These are phyloP conservation scores for Cruciata laevipes DNA, from an alignment of 257 asterid species.

Conservation along the genomic window DNA sequence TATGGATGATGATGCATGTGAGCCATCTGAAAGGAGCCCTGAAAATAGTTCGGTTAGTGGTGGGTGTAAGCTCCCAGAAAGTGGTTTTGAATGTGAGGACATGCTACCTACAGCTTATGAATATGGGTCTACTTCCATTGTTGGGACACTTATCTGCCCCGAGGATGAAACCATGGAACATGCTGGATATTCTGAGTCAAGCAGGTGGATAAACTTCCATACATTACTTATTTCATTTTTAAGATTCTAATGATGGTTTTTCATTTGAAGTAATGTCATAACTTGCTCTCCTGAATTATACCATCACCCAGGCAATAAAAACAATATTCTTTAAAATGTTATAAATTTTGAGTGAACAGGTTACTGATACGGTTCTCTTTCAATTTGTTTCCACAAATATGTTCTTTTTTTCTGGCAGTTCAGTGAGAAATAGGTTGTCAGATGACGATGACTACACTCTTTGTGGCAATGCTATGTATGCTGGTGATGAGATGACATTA, in stretches of 20 bases:
- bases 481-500: constrained; percentile 43
- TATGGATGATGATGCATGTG: constrained; percentile 13
- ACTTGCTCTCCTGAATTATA: neutral
- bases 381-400: constrained; percentile 6
- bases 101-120: constrained; percentile 18
- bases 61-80: constrained; percentile 24
- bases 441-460: constrained; percentile 48
- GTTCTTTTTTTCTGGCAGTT: constrained; percentile 54
- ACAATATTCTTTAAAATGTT: neutral
- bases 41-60: constrained; percentile 21
- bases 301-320: neutral
- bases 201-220: constrained; percentile 47
- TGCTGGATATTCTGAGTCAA: constrained; percentile 53
- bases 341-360: neutral
- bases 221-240: constrained; percentile 8
- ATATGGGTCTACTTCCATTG: constrained; percentile 34
- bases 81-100: constrained; percentile 26
- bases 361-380: neutral
- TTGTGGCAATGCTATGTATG: constrained; percentile 37
- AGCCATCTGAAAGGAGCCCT: constrained; percentile 20
- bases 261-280: neutral
- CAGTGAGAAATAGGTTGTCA: constrained; percentile 53
- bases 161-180: constrained; percentile 35
- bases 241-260: constrained; percentile 9
- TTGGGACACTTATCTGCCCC: constrained; percentile 22